A percentile compares a stretch with the other conserved stretches of the same genome.
These are phyloP conservation scores for Gamarada debralockiae DNA, from an alignment of 495 filamentous ascomycete species.

Conservation along the genomic window DNA sequence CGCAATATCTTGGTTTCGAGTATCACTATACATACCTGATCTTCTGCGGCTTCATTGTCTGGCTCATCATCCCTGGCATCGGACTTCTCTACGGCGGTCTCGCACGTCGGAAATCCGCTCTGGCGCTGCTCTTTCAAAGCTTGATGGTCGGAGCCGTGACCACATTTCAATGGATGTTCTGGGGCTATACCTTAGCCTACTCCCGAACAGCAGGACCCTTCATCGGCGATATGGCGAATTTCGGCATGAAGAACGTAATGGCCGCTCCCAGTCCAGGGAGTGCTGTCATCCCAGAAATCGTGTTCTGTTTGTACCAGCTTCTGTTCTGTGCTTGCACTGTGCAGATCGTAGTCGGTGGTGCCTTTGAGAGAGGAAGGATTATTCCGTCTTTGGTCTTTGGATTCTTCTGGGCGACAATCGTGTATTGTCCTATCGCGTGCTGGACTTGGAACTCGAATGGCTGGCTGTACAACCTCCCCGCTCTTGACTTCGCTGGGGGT, in stretches of 20 bases:
- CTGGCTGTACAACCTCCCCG: conserved; percentile 71
- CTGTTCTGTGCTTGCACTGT: conserved; percentile 57
- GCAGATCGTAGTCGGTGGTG: conserved; percentile 73
- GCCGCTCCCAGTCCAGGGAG: conserved; percentile 63
- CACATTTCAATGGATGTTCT: conserved; percentile 99
- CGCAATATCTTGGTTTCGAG: conserved; percentile 25
- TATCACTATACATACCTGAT: conserved; percentile 27
- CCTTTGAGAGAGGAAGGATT: conserved; percentile 78
- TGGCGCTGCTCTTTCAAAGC: conserved; percentile 55
- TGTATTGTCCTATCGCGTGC: conserved; percentile 83
- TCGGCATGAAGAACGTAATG: conserved; percentile 79
- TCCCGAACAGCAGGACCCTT: conserved; percentile 74
- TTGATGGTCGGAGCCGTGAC: conserved; percentile 34
- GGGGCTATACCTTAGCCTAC: conserved; percentile 93
- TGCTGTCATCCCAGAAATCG: conserved; percentile 72
- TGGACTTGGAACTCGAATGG: conserved; percentile 88
- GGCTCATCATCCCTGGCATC: conserved; percentile 57
- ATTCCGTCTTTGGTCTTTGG: conserved; percentile 83
- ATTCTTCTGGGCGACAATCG: conserved; percentile 82
- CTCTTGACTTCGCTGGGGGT: conserved; percentile 82
- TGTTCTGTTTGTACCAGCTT: conserved; percentile 71
- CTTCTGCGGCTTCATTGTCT: conserved; percentile 40
- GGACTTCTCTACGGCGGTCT: conserved; percentile 56
- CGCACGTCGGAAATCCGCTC: conserved; percentile 52
- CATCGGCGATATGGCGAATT: conserved; percentile 84